Evolutionary conservation across 129 eudicot genomes (phyloP), one percentile per base, ranked within the genome.

Genomic region (Erigeron canadensis): DNA sequence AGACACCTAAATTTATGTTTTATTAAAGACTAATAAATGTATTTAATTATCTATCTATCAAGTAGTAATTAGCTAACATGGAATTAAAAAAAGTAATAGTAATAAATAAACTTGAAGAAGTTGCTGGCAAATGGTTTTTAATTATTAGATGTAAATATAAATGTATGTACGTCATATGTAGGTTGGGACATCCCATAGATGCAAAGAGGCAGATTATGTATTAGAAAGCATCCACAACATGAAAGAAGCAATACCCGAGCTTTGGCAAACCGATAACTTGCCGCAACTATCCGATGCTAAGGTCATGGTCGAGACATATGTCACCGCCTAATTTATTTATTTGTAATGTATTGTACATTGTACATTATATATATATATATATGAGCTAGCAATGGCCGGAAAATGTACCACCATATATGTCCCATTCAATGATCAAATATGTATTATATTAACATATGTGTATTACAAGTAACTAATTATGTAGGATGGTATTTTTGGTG

Each of bases 141-240:
- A n/a, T n/a, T n/a, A n/a, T n/a, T n/a, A n/a, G n/a, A n/a, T n/a
- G n/a, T 16, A 55, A 58, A 44, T 47, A 3, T 3, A 4, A 60
- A 43, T 16, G 8, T 12, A 6, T 55, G 17, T 74, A 12, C 8
- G 22, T n/a, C n/a, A n/a, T n/a, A 8, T 70, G 48, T 78, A 91
- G 97, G 88, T 93, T 21, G 98, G 98, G 5, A 84, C 63, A 42
- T 87, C 95, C 8, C 88, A 87, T 15, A 85, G 96, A 40, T 81
- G 83, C 77, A 89, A 89, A 87, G 98, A 96, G 19, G 96, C 98
- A 22, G 96, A 93, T 82, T 93, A 89, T 15, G 96, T 88, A 9
- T 65, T 93, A 44, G 98, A 89, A 77, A 93, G 95, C 85, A 93
- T 93, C 23, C 98, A 93, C 75, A 89, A 93, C 72, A 67, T 93